A percentile compares a stretch with the other conserved stretches of the same genome.
phyloP scores from a whole-genome alignment of 768 basidiomycete genomes.

The Mycena venus region DNA sequence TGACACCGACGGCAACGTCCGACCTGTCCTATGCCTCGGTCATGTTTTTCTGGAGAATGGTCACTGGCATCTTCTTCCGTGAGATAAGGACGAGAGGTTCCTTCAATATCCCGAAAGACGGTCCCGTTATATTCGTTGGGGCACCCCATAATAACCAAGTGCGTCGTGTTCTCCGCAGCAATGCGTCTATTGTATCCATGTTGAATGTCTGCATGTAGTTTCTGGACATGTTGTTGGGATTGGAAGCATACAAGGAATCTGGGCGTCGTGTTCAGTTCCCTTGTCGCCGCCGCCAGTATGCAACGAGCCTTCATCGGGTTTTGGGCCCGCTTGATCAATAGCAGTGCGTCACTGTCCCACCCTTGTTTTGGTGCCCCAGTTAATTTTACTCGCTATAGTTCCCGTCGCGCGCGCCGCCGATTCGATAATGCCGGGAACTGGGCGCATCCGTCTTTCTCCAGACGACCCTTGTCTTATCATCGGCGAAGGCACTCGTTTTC shows the following conservation, averaged over 20 bases:
- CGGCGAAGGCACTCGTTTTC: slow-evolving; percentile 87
- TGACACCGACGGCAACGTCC: neutral
- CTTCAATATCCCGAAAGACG: slow-evolving; percentile 92
- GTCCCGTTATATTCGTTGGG: slow-evolving; percentile 93
- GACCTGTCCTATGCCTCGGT: slow-evolving; percentile 73
- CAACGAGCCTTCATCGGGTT: slow-evolving; percentile 82
- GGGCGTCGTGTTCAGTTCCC: slow-evolving; percentile 85
- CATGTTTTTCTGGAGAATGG: slow-evolving; percentile 86
- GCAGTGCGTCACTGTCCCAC: slow-evolving; percentile 52
- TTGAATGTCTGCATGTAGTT: slow-evolving; percentile 69
- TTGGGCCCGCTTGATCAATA: slow-evolving; percentile 86
- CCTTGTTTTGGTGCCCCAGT: neutral
- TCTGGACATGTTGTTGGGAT: slow-evolving; percentile 86
- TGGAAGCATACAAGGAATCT: slow-evolving; percentile 90
- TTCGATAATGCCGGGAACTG: slow-evolving; percentile 80
- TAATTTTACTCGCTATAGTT: slow-evolving; percentile 48
- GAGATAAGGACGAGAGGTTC: slow-evolving; percentile 95
- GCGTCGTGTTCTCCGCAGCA: slow-evolving; percentile 34
- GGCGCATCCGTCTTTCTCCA: slow-evolving; percentile 76
- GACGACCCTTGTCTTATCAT: slow-evolving; percentile 86
- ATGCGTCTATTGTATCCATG: slow-evolving; percentile 4
- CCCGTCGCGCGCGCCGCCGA: slow-evolving; percentile 95
- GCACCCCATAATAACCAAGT: slow-evolving; percentile 96
- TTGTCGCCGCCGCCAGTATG: slow-evolving; percentile 93
- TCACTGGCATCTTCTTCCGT: slow-evolving; percentile 96